A percentile compares a stretch with the other conserved stretches of the same genome.
phyloP scores from a whole-genome alignment of 495 filamentous ascomycete species.

The Viridothelium virens region DNA sequence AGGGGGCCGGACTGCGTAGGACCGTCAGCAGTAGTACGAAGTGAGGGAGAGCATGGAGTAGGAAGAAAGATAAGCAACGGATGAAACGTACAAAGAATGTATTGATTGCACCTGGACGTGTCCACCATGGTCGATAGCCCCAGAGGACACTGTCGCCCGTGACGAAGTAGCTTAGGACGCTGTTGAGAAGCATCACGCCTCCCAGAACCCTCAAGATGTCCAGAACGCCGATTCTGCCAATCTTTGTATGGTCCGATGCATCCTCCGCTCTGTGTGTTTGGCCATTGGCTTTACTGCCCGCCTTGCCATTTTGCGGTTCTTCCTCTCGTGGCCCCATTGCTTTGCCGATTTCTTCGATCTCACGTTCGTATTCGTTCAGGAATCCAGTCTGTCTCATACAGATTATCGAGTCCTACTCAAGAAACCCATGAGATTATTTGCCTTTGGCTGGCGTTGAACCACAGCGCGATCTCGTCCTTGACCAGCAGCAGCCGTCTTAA shows the following conservation, averaged over 20 bases:
- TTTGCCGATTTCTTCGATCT: not conserved
- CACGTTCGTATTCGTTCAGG: not conserved
- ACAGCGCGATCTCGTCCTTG: no score
- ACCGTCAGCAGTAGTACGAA: slow-evolving; percentile 14
- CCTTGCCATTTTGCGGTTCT: not conserved
- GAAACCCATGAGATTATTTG: no score
- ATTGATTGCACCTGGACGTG: slow-evolving; percentile 39
- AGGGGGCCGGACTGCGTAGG: slow-evolving; percentile 36
- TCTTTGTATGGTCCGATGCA: not conserved
- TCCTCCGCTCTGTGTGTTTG: not conserved
- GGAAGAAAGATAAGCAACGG: slow-evolving; percentile 1
- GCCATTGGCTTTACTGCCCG: not conserved
- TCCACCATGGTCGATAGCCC: slow-evolving; percentile 63
- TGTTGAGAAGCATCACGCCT: slow-evolving; percentile 60
- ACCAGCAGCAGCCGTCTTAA: no score
- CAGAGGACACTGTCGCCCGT: slow-evolving; percentile 61
- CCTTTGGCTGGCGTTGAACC: no score
- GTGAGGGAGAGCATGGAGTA: slow-evolving; percentile 1
- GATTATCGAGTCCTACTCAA: no score
- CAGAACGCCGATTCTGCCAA: slow-evolving; percentile 43
- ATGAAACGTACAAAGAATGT: slow-evolving; percentile 26
- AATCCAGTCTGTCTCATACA: no score
- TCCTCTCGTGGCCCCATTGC: not conserved
- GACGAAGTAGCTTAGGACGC: slow-evolving; percentile 70
- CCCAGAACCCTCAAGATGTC: slow-evolving; percentile 70